Base-by-base conservation (phyloP, 2,329 filamentous ascomycete species). In the Trematosphaeria pertusa region DNA sequence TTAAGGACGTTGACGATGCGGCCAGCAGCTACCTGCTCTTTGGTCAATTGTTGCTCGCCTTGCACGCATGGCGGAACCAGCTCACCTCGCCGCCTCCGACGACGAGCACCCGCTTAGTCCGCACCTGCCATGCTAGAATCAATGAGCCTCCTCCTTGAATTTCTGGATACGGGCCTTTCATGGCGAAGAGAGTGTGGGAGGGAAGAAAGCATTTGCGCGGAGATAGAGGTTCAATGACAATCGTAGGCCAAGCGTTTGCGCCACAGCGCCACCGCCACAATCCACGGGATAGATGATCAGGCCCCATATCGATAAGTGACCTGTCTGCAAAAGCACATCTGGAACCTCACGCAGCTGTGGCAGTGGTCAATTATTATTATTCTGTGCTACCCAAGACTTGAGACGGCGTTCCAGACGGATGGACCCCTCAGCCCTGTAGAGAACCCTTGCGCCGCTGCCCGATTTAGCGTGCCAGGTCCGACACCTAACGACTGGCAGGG, bases 71-170 rank as follows among this genome's bases (percentile, higher is more conserved):
- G 15, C 20, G 30, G 7, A 30, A 7, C 15, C 10, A 12, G 71
- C 83, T 59, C 77, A 96, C 93, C 81, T 97, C 93, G 72, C 94
- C 94, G 62, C 94, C 94, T 56, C 94, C 94, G 6, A 99, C 85
- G 4, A 99, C 89, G n/a, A 99, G 77, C 12, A 97, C 87, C 56
- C 86, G 85, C 74, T 95, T 97, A 72, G 87, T 87, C 68, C 86
- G 88, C 64, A 96, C 87, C 76, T 97, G 94, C 92, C 93, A 99
- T 67, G 94, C 94, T 41, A 99, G 78, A 54, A 99, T 94, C 57
- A 99, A 77, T 52, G 93, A 97, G 48, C 92, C 94, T 40, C 93
- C 93, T 46, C 91, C 89, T 73, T 97, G 87, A 20, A 97, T 84
- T 54, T 87, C 80, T 46, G 92, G 91, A 67, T 89, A 97, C 39